Evolutionary conservation across 2,329 filamentous ascomycete species (phyloP), one percentile per base, ranked within the genome.

Genomic region (Nigrospora osmanthi): DNA sequence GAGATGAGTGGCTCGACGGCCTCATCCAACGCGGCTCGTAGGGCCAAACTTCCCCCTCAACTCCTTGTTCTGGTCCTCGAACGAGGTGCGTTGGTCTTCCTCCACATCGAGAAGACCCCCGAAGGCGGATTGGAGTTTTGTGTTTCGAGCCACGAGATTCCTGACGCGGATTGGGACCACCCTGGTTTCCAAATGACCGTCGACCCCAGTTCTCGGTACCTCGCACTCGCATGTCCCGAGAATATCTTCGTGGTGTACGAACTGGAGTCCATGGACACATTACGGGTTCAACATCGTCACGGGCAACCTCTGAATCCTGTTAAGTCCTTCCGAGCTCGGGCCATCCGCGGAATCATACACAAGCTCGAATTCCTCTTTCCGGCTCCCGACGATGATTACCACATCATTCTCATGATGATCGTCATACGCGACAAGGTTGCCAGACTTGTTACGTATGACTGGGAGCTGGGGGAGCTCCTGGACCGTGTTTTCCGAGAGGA

Each of bases 311-410:
- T 87, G 47, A 62, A 71, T 11, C 85, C 85, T 2, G 75, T 95
- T 46, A 72, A 72, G 48, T 63, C 60, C 1, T 61, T 54, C 35
- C 58, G 64, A 15, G 57, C 69, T 15, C 69, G 73, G 11, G 52
- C 62, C 11, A 69, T 89, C 9, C 76, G 81, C 9, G 89, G 87
- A 1, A 72, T 83, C n/a, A 87, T 97, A 45, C 73, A 91, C 54
- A 86, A 88, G 54, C 83, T 96, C 72, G 85, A 89, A 17, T 98
- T 97, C 52, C 72, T 98, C 3, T 80, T 85, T 47, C 87, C 89
- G 9, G 73, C 74, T 11, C 65, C 75, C 1, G 75, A 80, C 43
- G 82, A 90, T 48, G 73, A 80, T 11, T 72, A 82, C 44, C 81
- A 83, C 54, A 78, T 94, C 37, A 83, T 94, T n/a, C 72, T 97